Evolutionary conservation across 805 yeast species (phyloP).

Genomic region (Tetrapisispora fleetii): DNA sequence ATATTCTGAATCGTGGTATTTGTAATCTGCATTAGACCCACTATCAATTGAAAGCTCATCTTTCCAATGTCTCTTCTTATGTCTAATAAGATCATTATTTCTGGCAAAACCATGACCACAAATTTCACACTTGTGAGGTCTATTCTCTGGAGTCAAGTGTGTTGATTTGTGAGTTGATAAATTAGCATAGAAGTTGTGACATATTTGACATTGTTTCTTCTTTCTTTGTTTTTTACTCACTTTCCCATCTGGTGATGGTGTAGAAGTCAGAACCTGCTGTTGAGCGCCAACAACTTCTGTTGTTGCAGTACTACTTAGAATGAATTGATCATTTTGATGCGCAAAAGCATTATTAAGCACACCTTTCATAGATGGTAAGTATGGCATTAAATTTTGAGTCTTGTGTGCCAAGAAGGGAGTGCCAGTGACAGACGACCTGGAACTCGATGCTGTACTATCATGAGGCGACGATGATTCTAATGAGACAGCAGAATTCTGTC

Average conservation of each 20-base stretch:
- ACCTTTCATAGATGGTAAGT: constrained; percentile 1
- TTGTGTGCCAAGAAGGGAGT: background rate
- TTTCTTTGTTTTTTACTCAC: constrained; percentile 38
- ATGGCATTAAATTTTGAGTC: background rate
- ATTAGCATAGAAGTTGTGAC: constrained; percentile 61
- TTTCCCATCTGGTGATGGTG: background rate
- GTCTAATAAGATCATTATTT: constrained; percentile 78
- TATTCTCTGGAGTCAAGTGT: constrained; percentile 56
- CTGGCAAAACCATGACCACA: constrained; percentile 83
- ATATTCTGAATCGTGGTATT: background rate
- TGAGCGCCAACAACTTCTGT: background rate
- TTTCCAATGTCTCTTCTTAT: constrained; percentile 76
- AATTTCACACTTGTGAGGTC: constrained; percentile 70
- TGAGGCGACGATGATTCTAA: background rate
- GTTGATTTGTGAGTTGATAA: constrained; percentile 77
- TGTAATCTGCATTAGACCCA: background rate
- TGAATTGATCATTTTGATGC: background rate
- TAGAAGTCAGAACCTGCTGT: background rate
- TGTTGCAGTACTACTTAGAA: background rate
- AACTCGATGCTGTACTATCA: background rate
- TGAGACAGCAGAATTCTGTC: background rate
- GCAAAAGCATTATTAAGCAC: background rate
- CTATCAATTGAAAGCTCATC: constrained; percentile 29
- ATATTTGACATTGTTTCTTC: constrained; percentile 65
- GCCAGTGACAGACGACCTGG: background rate